A percentile compares a stretch with the other conserved stretches of the same genome.
These are phyloP conservation scores for Syncephalastrum monosporum DNA, from an alignment of 371 early-diverging fungal genomes.

Conservation along the genomic window DNA sequence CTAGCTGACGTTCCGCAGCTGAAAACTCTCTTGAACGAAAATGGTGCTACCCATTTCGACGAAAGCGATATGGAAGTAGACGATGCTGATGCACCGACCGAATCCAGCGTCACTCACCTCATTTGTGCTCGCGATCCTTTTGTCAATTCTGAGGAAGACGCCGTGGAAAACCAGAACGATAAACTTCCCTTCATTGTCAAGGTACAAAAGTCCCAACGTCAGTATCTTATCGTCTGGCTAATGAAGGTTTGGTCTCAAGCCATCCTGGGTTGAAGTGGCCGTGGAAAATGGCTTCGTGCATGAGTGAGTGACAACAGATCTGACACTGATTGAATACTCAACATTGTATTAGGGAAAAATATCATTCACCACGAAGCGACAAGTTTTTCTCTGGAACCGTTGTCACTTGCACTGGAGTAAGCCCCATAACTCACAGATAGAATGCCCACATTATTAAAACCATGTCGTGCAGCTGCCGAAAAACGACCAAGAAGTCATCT, in stretches of 20 bases:
- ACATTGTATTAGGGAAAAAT: slow-evolving; percentile 30
- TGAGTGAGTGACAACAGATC: slow-evolving; percentile 25
- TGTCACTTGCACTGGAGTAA: slow-evolving; percentile 45
- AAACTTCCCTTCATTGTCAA: slow-evolving; percentile 2
- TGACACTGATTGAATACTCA: background rate
- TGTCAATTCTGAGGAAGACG: background rate
- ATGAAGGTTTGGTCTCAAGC: slow-evolving; percentile 7
- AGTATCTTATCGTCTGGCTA: background rate
- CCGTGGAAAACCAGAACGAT: background rate
- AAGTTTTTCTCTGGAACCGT: slow-evolving; percentile 63
- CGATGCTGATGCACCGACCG: background rate
- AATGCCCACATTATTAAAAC: background rate
- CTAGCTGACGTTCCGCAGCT: slow-evolving; percentile 1
- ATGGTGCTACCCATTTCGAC: slow-evolving; percentile 2
- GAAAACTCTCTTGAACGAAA: background rate
- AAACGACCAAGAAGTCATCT: slow-evolving; percentile 47
- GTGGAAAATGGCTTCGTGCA: slow-evolving; percentile 29
- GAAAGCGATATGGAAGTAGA: background rate
- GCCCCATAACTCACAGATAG: background rate
- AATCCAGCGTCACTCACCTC: slow-evolving; percentile 2
- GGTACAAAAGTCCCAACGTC: background rate
- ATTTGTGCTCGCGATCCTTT: background rate
- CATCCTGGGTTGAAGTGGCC: slow-evolving; percentile 21
- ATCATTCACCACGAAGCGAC: slow-evolving; percentile 52
- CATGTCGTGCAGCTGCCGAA: slow-evolving; percentile 35